Base-by-base conservation (phyloP, 495 filamentous ascomycete genomes). In the Penicillium antarcticum region DNA sequence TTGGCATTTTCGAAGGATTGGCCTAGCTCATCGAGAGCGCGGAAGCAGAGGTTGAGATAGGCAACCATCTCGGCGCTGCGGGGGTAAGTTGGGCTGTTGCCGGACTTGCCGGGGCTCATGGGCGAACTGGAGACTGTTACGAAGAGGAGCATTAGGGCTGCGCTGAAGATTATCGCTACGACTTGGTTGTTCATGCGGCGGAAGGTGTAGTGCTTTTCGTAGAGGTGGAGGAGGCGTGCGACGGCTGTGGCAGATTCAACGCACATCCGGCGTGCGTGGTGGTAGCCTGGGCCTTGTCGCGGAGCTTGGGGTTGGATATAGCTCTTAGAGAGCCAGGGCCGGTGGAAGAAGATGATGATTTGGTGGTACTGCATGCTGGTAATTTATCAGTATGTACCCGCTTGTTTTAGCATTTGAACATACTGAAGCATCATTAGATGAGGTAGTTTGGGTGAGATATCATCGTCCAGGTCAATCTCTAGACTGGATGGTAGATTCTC, bases 361-460 rank as follows among this genome's bases (percentile, higher is more conserved):
- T 76, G 73, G 50, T 80, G 71, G 46, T 78, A 80, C 76, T 80
- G 75, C 67, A 80, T 76, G 43, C 75, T 79, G 39, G n/a, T n/a
- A 19, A n/a, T 10, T 9, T 11, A 5, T 60, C 19, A 60, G 40
- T 36, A 14, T 23, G 19, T 17, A 29, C 31, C 13, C 9, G 7
- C 26, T 33, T n/a, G 1, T n/a, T 26, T 0, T 12, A 19, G 11
- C 24, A 36, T 29, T 0, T 29, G 12, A 32, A 59, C 63, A 52
- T 65, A 79, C 76, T 79, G 75, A 1, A 80, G 61, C 51, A 78
- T 68, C 16, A 79, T 58, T 12, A 79, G 63, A 55, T 80, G 76
- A 13, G 77, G 76, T 7, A 77, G 48, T 45, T 61, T 65, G 7
- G 71, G 67, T 1, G 57, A 62, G 2, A 52, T 60, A 32, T 72